Conservation (phyloP, 257 asterid species). For the Henckelia pumila region DNA sequence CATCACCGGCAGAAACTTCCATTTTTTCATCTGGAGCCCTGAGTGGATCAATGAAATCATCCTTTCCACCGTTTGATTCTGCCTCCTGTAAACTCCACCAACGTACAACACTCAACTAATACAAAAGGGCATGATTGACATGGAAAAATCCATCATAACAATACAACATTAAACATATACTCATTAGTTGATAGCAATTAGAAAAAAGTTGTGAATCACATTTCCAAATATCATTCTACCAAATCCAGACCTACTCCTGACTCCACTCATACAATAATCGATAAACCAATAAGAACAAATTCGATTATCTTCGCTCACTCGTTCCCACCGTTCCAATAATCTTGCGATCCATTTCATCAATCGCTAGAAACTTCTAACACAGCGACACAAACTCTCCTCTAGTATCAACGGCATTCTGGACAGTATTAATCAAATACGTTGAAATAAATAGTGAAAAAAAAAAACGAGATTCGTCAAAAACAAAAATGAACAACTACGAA, state of each 20-base stretch:
- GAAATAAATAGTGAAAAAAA: slow-evolving; percentile 1
- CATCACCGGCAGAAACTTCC: slow-evolving; percentile 31
- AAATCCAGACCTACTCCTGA: neutral
- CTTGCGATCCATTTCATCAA: no score
- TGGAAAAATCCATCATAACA: neutral
- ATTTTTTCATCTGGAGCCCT: slow-evolving; percentile 36
- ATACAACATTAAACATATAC: neutral
- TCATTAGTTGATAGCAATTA: neutral
- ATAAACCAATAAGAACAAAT: neutral
- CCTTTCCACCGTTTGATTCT: slow-evolving; percentile 27
- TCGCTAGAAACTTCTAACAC: neutral
- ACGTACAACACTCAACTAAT: slow-evolving; percentile 7
- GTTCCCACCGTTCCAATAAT: no score
- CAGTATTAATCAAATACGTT: neutral
- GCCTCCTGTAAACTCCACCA: slow-evolving; percentile 47
- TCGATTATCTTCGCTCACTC: neutral
- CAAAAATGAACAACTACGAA: slow-evolving; percentile 20
- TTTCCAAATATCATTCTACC: neutral
- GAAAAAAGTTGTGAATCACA: neutral
- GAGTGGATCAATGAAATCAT: slow-evolving; percentile 59
- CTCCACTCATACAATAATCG: neutral
- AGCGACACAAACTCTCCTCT: neutral
- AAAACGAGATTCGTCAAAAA: neutral
- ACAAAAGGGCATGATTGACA: slow-evolving; percentile 2
- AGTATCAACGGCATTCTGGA: slow-evolving; percentile 6